A percentile compares a stretch with the other conserved stretches of the same genome.
These are phyloP conservation scores for Miscanthus sacchariflorus DNA, from an alignment of 202 grass and related monocot species.

Conservation along the genomic window DNA sequence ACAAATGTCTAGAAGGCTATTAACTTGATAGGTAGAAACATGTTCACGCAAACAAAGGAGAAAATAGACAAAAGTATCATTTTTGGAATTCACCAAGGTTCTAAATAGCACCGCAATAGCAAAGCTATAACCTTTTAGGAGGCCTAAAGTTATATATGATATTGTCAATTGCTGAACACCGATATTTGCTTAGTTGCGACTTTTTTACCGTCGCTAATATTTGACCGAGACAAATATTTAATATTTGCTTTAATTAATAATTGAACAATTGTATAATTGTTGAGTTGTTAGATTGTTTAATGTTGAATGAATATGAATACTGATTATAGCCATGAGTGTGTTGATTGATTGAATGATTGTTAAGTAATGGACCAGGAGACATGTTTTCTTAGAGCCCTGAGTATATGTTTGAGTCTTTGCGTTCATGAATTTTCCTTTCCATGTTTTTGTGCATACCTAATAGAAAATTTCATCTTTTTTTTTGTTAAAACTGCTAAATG, in stretches of 20 bases:
- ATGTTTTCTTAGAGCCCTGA: background rate
- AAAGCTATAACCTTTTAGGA: background rate
- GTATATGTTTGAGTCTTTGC: background rate
- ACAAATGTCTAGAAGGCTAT: background rate
- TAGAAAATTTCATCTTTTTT: background rate
- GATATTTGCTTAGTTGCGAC: background rate
- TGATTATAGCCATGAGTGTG: background rate
- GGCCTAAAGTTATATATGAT: background rate
- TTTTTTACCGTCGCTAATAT: background rate
- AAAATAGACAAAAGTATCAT: background rate
- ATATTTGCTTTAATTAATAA: background rate
- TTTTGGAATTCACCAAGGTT: background rate
- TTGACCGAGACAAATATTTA: background rate
- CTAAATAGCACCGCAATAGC: background rate
- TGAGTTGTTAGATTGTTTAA: background rate
- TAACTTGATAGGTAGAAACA: constrained; percentile 6
- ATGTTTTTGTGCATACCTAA: background rate
- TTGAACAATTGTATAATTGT: background rate
- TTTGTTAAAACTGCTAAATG: background rate
- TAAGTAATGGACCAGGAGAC: background rate
- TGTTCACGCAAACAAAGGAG: constrained; percentile 14
- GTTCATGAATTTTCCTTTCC: background rate
- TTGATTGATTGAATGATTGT: background rate
- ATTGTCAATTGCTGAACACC: background rate
- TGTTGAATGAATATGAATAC: background rate